phyloP scores from a whole-genome alignment of 495 filamentous ascomycete genomes.

The Lentithecium fluviatile region DNA sequence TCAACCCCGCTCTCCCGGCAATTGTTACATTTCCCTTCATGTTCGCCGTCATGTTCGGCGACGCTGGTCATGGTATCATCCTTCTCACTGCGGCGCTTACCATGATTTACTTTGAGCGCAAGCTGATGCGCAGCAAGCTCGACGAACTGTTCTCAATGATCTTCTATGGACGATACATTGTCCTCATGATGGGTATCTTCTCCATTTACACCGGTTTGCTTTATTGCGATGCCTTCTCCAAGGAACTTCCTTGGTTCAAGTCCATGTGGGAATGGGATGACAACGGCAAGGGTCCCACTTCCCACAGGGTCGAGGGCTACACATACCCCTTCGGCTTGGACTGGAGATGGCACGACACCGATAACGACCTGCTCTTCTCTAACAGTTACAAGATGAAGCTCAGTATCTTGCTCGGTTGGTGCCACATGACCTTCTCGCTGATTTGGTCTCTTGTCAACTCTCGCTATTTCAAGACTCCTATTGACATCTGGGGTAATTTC shows the following conservation, averaged over 20 bases:
- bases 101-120: constrained; percentile 96
- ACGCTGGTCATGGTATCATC: constrained; percentile 86
- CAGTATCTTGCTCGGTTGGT: constrained; percentile 92
- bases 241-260: constrained; percentile 78
- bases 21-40: constrained; percentile 97
- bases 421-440: constrained; percentile 97
- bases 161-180: constrained; percentile 97
- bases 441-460: constrained; percentile 91
- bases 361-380: constrained; percentile 88
- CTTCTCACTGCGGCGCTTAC: constrained; percentile 76
- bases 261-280: constrained; percentile 87
- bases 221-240: constrained; percentile 98
- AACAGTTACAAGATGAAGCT: constrained; percentile 99
- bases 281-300: constrained; percentile 62
- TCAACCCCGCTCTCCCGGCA: constrained; percentile 92
- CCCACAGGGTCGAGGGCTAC: constrained; percentile 65
- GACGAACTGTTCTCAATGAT: constrained; percentile 97
- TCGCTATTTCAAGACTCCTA: constrained; percentile 85
- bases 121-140: constrained; percentile 75
- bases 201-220: constrained; percentile 96
- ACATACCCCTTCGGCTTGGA: constrained; percentile 95
- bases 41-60: constrained; percentile 99
- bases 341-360: constrained; percentile 93
- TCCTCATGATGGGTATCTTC: constrained; percentile 95
- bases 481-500: constrained; percentile 97